Evolutionary conservation across 495 filamentous ascomycete species (phyloP).

Genomic region (Daldinia childiae): DNA sequence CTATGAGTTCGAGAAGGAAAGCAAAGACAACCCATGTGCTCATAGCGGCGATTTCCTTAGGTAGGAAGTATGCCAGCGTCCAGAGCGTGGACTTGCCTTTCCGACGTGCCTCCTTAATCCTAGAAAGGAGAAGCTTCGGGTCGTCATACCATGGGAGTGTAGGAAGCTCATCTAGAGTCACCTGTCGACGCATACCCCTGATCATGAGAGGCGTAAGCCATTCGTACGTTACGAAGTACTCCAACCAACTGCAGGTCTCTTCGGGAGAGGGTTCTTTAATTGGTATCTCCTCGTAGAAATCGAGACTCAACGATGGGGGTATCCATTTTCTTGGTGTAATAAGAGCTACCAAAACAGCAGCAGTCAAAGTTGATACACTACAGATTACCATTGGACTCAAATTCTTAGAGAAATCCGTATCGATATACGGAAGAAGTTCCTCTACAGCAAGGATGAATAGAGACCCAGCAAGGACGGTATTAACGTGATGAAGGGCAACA

Average conservation of each 20-base stretch:
- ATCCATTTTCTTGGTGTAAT: slow-evolving; percentile 52
- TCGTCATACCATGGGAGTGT: slow-evolving; percentile 62
- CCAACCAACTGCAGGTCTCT: slow-evolving; percentile 61
- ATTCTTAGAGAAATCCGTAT: slow-evolving; percentile 32
- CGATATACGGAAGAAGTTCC: slow-evolving; percentile 48
- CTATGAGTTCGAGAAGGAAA: slow-evolving; percentile 52
- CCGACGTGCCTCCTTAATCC: slow-evolving; percentile 50
- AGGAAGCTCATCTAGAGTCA: slow-evolving; percentile 59
- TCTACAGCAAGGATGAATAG: slow-evolving; percentile 42
- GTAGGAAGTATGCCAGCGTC: slow-evolving; percentile 52
- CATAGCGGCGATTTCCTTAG: slow-evolving; percentile 53
- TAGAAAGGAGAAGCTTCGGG: slow-evolving; percentile 52
- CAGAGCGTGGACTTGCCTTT: slow-evolving; percentile 54
- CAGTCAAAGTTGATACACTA: slow-evolving; percentile 43
- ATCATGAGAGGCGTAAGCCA: slow-evolving; percentile 60
- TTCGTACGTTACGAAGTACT: slow-evolving; percentile 59
- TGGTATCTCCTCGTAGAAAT: slow-evolving; percentile 39
- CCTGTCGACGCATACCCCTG: slow-evolving; percentile 51
- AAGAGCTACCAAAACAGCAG: slow-evolving; percentile 47
- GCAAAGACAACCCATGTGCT: slow-evolving; percentile 47
- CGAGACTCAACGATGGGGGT: slow-evolving; percentile 47
- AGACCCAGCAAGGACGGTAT: slow-evolving; percentile 43
- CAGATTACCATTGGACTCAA: slow-evolving; percentile 34
- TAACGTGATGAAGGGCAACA: slow-evolving; percentile 52
- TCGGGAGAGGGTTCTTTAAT: slow-evolving; percentile 52